Evolutionary conservation across 208 protist species (phyloP), one percentile per base, ranked within the genome.

Genomic region (Lotmaria passim): DNA sequence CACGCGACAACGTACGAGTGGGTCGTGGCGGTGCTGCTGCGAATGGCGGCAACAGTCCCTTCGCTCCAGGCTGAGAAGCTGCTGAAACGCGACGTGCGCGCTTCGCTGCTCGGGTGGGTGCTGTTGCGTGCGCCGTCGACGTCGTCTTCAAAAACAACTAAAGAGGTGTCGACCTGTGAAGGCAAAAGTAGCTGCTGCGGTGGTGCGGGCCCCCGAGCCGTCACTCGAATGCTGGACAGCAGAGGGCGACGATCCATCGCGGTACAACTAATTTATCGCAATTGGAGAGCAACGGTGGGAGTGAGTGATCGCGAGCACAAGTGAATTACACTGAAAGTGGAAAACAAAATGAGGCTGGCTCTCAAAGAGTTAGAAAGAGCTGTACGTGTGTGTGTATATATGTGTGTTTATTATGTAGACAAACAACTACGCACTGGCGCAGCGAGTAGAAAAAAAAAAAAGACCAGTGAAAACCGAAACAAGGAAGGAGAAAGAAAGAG

Each of bases 21-120:
- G n/a, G n/a, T n/a, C n/a, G 6, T 30, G 0, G 39, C 26, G 17
- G 17, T 30, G 39, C 38, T 23, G 5, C 47, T 17, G 8, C 46
- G 66, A 21, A 46, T 26, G 7, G 46, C 44, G 2, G 46, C 33
- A 1, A n/a, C 14, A 3, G 19, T 31, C n/a, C 33, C 15, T 17
- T 59, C 56, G 43, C 48, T 70, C 44, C 62, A 60, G 6, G 24
- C 46, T 15, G 63, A 65, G 8, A 77, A 34, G 26, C 44, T 65
- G 56, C 55, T 71, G 14, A 77, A 71, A 23, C 70, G 39, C 28
- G 71, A 77, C 21, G 34, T 15, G 15, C 55, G 63, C 15, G 57
- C 30, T 2, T 77, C 71, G 43, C 63, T 66, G 24, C 17, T 24
- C 8, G 62, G 34, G 41, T 57, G 47, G 36, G 23, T 48, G 30